Conservation (phyloP, 257 asterid species). For the Voacanga thouarsii region DNA sequence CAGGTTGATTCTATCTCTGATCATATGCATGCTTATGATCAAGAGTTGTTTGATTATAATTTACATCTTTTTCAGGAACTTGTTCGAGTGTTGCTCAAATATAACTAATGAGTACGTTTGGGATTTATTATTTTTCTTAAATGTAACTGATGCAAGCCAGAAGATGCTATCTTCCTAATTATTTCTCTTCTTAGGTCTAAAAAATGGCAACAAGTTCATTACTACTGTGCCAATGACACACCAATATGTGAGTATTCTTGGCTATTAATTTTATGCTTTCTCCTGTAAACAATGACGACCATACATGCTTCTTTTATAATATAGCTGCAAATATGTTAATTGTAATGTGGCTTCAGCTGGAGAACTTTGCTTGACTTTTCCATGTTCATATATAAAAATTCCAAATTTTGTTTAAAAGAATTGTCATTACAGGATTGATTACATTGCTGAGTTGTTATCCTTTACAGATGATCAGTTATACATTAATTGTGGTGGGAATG, state of each 20-base stretch:
- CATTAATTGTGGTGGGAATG: conserved; percentile 25
- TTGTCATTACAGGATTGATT: background rate
- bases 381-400: background rate
- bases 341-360: background rate
- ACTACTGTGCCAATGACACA: background rate
- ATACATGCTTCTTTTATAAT: background rate
- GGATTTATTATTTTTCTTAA: too few species aligned
- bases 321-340: background rate
- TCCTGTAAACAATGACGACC: background rate
- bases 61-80: conserved; percentile 1
- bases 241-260: conserved; percentile 6
- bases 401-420: too few species aligned
- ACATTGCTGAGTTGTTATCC: background rate
- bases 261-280: background rate
- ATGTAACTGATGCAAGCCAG: background rate
- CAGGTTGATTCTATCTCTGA: too few species aligned
- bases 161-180: background rate
- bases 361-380: background rate
- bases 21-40: too few species aligned
- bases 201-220: conserved; percentile 11
- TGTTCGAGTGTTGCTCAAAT: conserved; percentile 11
- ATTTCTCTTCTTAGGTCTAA: conserved; percentile 7
- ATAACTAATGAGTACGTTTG: background rate
- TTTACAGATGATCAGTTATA: conserved; percentile 21
- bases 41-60: background rate